Evolutionary conservation across 2,329 filamentous ascomycete species (phyloP), one percentile per base, ranked within the genome.

Genomic region (Paraconiothyrium sp.): DNA sequence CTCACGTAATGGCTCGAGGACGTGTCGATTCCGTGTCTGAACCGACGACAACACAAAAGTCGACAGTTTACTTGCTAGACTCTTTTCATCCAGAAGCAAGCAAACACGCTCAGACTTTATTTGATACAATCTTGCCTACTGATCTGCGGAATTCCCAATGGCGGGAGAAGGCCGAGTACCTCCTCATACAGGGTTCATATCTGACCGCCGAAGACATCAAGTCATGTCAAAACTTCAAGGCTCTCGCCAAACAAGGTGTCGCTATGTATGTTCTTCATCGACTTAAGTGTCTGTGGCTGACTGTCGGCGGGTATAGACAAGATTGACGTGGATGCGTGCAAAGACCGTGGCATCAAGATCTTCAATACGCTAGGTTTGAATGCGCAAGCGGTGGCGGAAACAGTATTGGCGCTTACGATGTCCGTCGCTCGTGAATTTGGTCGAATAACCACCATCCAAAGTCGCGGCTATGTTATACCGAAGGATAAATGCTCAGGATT

Each of bases 341-440:
- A 70, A 4, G 67, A 72, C 2, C 73, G 78, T 0, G 78, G 74
- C 0, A 80, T 84, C 64, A 76, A 76, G n/a, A 79, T 84, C 32
- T 76, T 81, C 64, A 84, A 84, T 60, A 84, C 82, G 0, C 83
- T 82, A 0, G 83, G 81, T 1, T 78, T 82, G 0, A 84, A 81
- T 61, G 77, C 78, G 0, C 76, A 77, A 1, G 76, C 80, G 1
- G 81, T 83, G 0, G 81, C 81, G 0, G 81, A 82, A 58, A 68
- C 77, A 7, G 76, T 77, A 0, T 60, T 82, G 5, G 67, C 78
- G 0, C 70, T 83, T 14, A 71, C 76, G 0, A 77, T 78, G 62
- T 67, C 76, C 0, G 76, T 79, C 1, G 68, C 67, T 7, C 64
- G 69, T 16, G 54, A 70, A 50, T 58, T 72, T 5, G 58, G 65